Conservation (phyloP, 129 eudicot species). For the Artemisia argyi region DNA sequence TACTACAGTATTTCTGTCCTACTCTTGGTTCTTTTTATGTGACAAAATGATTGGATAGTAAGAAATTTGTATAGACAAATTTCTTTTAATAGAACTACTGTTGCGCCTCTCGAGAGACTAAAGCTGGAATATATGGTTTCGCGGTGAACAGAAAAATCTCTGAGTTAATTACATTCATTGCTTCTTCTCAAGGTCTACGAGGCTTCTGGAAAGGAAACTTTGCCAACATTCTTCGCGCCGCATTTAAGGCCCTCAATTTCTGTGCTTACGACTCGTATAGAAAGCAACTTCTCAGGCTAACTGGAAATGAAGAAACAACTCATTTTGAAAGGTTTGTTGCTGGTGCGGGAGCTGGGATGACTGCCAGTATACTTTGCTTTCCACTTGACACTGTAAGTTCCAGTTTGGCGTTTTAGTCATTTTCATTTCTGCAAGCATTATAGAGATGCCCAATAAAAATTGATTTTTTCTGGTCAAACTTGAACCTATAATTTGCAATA, state of each 20-base stretch:
- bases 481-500: background rate
- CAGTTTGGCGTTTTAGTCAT: too few species aligned
- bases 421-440: too few species aligned
- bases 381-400: constrained; percentile 92
- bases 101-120: constrained; percentile 90
- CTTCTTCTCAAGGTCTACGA: constrained; percentile 72
- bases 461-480: background rate
- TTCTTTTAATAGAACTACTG: constrained; percentile 62
- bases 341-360: constrained; percentile 95
- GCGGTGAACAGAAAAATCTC: constrained; percentile 69
- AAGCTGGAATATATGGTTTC: constrained; percentile 86
- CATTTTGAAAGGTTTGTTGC: constrained; percentile 75
- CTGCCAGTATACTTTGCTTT: constrained; percentile 84
- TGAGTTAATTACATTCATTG: constrained; percentile 60
- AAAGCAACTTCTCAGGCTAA: constrained; percentile 59
- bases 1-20: too few species aligned
- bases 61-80: background rate
- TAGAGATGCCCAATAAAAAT: too few species aligned
- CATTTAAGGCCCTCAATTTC: constrained; percentile 87
- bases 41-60: too few species aligned
- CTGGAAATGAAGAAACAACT: constrained; percentile 70
- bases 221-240: constrained; percentile 93
- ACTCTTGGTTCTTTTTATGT: too few species aligned
- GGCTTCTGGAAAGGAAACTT: constrained; percentile 95
- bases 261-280: constrained; percentile 81